Percentiles rank a stretch among this genome's conserved stretches.
These are phyloP conservation scores for Diaporthe nobilis DNA, from an alignment of 2,329 filamentous ascomycete genomes.

Conservation along the genomic window DNA sequence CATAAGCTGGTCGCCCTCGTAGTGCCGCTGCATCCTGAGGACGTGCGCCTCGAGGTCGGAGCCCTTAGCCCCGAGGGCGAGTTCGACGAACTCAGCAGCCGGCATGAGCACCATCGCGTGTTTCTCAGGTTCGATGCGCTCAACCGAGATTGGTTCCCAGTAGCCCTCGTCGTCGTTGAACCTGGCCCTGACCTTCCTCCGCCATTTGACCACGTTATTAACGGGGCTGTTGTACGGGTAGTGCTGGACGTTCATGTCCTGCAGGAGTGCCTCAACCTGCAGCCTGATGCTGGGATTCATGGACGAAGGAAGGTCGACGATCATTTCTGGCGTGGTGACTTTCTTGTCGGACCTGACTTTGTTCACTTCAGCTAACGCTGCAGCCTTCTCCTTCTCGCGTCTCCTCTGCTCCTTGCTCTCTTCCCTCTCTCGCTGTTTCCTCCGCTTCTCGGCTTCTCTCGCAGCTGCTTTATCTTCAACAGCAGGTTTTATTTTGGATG, in stretches of 20 bases:
- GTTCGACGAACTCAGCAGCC: slow-evolving; percentile 76
- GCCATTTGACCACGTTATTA: slow-evolving; percentile 74
- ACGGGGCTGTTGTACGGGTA: slow-evolving; percentile 61
- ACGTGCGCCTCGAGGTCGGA: slow-evolving; percentile 72
- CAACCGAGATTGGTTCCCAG: slow-evolving; percentile 73
- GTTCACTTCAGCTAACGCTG: slow-evolving; percentile 80
- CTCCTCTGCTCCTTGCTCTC: slow-evolving; percentile 73
- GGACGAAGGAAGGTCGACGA: slow-evolving; percentile 75
- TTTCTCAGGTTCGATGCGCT: slow-evolving; percentile 67
- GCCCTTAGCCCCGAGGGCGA: slow-evolving; percentile 63
- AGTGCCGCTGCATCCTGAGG: slow-evolving; percentile 65
- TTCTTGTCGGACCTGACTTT: slow-evolving; percentile 82
- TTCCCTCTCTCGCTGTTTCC: slow-evolving; percentile 70
- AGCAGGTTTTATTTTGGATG: slow-evolving; percentile 46
- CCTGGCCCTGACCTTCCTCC: slow-evolving; percentile 74
- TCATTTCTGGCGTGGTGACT: slow-evolving; percentile 81
- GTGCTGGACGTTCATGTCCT: slow-evolving; percentile 63
- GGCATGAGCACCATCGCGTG: slow-evolving; percentile 74
- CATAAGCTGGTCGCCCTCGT: slow-evolving; percentile 69
- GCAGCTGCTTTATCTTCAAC: slow-evolving; percentile 59
- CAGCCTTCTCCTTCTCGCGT: slow-evolving; percentile 73
- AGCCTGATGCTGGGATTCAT: slow-evolving; percentile 63
- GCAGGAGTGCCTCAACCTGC: slow-evolving; percentile 65
- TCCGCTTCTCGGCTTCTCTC: slow-evolving; percentile 68
- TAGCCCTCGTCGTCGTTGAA: slow-evolving; percentile 73